Evolutionary conservation across 129 eudicot genomes (phyloP), one percentile per base, ranked within the genome.

Genomic region (Flaveria ramosissima): DNA sequence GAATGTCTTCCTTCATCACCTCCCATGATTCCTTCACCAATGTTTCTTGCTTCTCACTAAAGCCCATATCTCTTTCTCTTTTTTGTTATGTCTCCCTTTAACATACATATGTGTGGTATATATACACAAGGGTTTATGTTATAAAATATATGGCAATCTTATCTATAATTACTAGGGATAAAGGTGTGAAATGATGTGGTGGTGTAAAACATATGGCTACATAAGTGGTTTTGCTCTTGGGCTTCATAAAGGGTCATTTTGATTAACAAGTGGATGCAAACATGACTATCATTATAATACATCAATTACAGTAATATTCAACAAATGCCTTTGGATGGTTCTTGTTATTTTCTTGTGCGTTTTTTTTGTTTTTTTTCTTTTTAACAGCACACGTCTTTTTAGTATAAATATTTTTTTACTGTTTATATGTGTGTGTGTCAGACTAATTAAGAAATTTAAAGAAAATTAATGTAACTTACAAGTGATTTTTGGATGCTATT

Each of bases 21-120:
- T 67, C 89, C 96, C 96, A 90, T 82, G 96, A 86, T 32, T 90
- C 92, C 78, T 88, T 90, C 67, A 90, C 92, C 77, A 90, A 80
- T 65, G 89, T 85, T 77, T 90, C 96, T 81, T 90, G 88, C 70
- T 78, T 87, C 77, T 85, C 92, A 64, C 74, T 81, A 67, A 89
- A 87, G 47, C 80, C 84, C 89, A 82, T 82, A 46, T 75, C 26
- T 69, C 74, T 78, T 9, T 73, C 24, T 66, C 14, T 42, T 46
- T 59, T 23, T 78, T 48, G 55, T 59, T 66, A 42, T 55, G 24
- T 78, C 48, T 68, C 32, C 74, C 76, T 46, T 24, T 74, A 27
- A 6, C 75, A 55, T 57, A 57, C 27, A 24, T 23, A 30, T 7
- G 16, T 3, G 10, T 4, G 8, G 4, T 62, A 61, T 60, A 20